These are phyloP conservation scores for Euphorbia pulcherrima DNA, from an alignment of 345 rosid species.

Conservation along the genomic window DNA sequence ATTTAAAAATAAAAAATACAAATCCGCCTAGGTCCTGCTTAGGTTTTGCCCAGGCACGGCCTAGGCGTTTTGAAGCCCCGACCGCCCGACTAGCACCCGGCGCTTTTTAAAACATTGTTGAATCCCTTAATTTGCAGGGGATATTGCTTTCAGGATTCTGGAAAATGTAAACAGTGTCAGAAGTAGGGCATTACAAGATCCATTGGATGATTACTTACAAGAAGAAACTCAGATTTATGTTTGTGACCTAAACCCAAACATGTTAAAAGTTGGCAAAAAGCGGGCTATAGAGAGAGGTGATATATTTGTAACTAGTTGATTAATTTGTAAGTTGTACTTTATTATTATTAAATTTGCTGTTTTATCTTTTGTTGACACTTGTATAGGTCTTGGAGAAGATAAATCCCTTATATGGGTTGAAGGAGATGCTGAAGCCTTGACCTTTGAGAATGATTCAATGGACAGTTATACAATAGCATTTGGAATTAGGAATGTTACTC, in stretches of 20 bases:
- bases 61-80: no score
- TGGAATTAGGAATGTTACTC: conserved; percentile 97
- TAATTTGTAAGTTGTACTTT: no score
- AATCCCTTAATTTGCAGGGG: conserved; percentile 61
- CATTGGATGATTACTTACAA: conserved; percentile 44
- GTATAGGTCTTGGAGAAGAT: conserved; percentile 37
- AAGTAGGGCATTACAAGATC: conserved; percentile 57
- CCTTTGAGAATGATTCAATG: conserved; percentile 69
- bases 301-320: conserved; percentile 4
- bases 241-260: conserved; percentile 90
- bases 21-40: no score
- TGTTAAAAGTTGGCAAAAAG: conserved; percentile 79
- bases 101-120: no score
- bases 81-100: no score
- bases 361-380: conserved; percentile 10
- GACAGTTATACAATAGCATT: conserved; percentile 96
- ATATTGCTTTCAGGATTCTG: conserved; percentile 84
- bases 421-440: conserved; percentile 90
- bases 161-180: conserved; percentile 52
- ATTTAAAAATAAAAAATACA: no score
- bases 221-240: conserved; percentile 81
- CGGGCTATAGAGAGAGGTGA: conserved; percentile 82
- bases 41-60: no score
- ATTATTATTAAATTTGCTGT: conserved; percentile 6
- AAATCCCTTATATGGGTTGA: conserved; percentile 79